Conservation (phyloP, 257 asterid genomes). For the Petunia secreta region DNA sequence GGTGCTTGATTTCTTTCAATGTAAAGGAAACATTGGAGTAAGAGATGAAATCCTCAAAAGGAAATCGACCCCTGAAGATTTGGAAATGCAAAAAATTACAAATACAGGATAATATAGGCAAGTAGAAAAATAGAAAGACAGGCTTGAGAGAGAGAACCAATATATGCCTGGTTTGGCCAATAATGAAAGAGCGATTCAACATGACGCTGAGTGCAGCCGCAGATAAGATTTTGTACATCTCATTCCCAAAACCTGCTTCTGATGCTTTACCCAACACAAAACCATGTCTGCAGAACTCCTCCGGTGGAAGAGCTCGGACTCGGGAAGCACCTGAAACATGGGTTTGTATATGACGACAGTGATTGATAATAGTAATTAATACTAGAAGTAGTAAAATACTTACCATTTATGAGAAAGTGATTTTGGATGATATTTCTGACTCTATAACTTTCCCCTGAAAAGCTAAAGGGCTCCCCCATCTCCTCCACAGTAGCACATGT, state of each 20-base stretch:
- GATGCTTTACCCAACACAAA: conserved; percentile 94
- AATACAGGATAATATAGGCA: not conserved
- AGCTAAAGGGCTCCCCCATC: conserved; percentile 80
- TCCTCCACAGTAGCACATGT: conserved; percentile 93
- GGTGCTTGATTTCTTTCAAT: conserved; percentile 86
- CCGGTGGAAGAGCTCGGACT: conserved; percentile 68
- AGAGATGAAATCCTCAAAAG: conserved; percentile 81
- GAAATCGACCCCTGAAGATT: conserved; percentile 74
- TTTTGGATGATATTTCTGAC: conserved; percentile 58
- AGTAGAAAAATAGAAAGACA: conserved; percentile 39
- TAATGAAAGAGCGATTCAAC: conserved; percentile 96
- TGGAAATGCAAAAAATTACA: not conserved
- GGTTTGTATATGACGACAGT: too few species aligned
- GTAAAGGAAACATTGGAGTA: conserved; percentile 82
- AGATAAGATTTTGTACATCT: conserved; percentile 86
- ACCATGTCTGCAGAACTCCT: conserved; percentile 87
- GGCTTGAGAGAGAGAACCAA: conserved; percentile 95
- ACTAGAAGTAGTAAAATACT: not conserved
- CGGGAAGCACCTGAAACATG: conserved; percentile 65
- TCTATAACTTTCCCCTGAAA: conserved; percentile 61
- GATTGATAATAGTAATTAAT: too few species aligned
- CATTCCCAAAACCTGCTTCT: conserved; percentile 98
- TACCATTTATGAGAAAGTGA: conserved; percentile 78
- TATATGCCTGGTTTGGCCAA: conserved; percentile 99
- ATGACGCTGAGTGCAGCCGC: conserved; percentile 97